Evolutionary conservation across 495 filamentous ascomycete genomes (phyloP).

Genomic region (Penicillium chermesinum): DNA sequence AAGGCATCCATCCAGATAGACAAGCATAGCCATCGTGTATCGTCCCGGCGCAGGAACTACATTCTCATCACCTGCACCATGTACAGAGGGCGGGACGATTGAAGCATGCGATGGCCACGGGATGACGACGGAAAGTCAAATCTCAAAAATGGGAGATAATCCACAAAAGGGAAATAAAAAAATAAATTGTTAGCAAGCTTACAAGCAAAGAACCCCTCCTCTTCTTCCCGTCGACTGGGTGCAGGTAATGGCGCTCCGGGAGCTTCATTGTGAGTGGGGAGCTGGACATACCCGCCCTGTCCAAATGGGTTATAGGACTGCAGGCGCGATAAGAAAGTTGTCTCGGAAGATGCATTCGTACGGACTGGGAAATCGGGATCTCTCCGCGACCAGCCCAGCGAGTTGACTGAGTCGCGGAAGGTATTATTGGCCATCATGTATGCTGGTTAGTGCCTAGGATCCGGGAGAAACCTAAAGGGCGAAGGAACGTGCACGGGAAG

Average conservation of each 20-base stretch:
- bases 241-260: slow-evolving; percentile 86
- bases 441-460: background rate
- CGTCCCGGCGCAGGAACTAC: slow-evolving; percentile 39
- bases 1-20: slow-evolving; percentile 14
- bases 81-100: slow-evolving; percentile 17
- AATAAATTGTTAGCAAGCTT: slow-evolving; percentile 47
- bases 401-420: slow-evolving; percentile 91
- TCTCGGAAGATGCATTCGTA: slow-evolving; percentile 64
- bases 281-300: slow-evolving; percentile 79
- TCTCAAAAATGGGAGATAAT: background rate
- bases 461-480: slow-evolving; percentile 8
- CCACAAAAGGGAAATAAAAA: background rate
- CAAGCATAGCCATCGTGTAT: slow-evolving; percentile 21
- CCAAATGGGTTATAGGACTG: slow-evolving; percentile 87
- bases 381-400: slow-evolving; percentile 88
- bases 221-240: slow-evolving; percentile 79
- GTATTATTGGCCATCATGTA: slow-evolving; percentile 75
- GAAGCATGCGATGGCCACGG: slow-evolving; percentile 21
- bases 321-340: slow-evolving; percentile 72
- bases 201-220: slow-evolving; percentile 94
- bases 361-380: slow-evolving; percentile 73
- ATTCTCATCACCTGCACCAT: slow-evolving; percentile 34
- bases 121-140: slow-evolving; percentile 1
- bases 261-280: slow-evolving; percentile 72
- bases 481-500: slow-evolving; percentile 16